These are phyloP conservation scores for Alnus glutinosa DNA, from an alignment of 306 rosid species.

Conservation along the genomic window DNA sequence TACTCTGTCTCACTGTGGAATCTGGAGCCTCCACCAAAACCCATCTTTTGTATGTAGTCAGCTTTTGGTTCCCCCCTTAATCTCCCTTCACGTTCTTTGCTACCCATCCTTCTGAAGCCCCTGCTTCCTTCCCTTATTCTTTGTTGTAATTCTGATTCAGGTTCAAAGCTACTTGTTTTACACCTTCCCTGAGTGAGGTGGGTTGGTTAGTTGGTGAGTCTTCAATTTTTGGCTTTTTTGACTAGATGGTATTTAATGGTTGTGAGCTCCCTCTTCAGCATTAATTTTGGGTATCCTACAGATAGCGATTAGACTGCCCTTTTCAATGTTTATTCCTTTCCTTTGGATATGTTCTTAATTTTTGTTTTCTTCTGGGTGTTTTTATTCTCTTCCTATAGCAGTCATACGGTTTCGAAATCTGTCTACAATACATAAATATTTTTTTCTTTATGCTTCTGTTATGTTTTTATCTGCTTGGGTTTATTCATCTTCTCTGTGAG, in stretches of 20 bases:
- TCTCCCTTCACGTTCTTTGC: conserved; percentile 23
- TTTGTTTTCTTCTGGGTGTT: conserved; percentile 68
- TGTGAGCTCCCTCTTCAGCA: conserved; percentile 19
- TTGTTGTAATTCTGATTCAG: background rate
- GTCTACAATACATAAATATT: conserved; percentile 29
- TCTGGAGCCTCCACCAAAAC: conserved; percentile 31
- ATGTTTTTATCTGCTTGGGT: conserved; percentile 52
- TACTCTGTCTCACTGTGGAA: conserved; percentile 9
- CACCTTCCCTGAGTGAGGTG: conserved; percentile 9
- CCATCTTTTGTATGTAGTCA: conserved; percentile 19
- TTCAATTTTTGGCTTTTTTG: conserved; percentile 20
- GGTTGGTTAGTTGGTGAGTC: conserved; percentile 39
- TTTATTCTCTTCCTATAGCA: conserved; percentile 38
- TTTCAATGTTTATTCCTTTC: conserved; percentile 80
- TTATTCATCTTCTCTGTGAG: conserved; percentile 39
- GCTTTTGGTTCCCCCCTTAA: conserved; percentile 20
- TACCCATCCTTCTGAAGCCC: background rate
- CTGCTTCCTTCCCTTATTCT: background rate
- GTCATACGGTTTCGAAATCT: conserved; percentile 37
- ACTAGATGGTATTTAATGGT: conserved; percentile 34
- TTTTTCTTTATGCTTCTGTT: conserved; percentile 18
- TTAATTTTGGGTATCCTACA: conserved; percentile 36
- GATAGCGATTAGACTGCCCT: conserved; percentile 65
- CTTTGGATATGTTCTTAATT: conserved; percentile 62
- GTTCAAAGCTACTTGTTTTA: conserved; percentile 10